Evolutionary conservation across 2,329 filamentous ascomycete species (phyloP).

Genomic region (Saccharata proteae): DNA sequence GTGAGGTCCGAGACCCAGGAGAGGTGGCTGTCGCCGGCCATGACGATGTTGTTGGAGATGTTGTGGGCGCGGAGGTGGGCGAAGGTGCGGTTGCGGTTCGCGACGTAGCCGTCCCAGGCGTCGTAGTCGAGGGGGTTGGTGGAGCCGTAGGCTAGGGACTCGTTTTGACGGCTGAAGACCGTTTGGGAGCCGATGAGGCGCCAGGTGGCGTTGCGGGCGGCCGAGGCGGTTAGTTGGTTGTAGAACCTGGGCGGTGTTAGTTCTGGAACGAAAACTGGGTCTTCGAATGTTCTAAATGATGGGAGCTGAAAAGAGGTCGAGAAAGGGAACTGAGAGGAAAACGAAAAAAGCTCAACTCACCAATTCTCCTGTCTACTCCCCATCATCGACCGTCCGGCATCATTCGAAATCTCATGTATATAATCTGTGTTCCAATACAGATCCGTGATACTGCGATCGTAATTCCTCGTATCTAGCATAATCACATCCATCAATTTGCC

Average conservation of each 20-base stretch:
- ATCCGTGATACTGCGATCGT: conserved; percentile 32
- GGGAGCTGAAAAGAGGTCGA: conserved; percentile 11
- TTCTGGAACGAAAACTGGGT: too few species aligned
- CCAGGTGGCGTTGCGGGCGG: conserved; percentile 48
- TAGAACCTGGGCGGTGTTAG: conserved; percentile 15
- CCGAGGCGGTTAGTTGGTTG: conserved; percentile 39
- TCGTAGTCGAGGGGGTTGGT: conserved; percentile 42
- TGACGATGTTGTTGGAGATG: conserved; percentile 61
- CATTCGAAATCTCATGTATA: conserved; percentile 49
- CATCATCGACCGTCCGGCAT: conserved; percentile 58
- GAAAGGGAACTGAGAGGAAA: conserved; percentile 43
- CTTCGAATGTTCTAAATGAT: too few species aligned
- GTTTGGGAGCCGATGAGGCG: conserved; percentile 60
- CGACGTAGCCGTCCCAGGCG: conserved; percentile 53
- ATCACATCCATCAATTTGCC: conserved; percentile 30
- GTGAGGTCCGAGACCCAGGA: conserved; percentile 42
- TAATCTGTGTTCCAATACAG: conserved; percentile 49
- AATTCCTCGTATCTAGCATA: conserved; percentile 32
- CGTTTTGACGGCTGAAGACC: conserved; percentile 49
- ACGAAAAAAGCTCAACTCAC: conserved; percentile 44
- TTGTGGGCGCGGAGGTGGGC: conserved; percentile 53
- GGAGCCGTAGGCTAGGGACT: conserved; percentile 32
- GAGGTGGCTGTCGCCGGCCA: conserved; percentile 58
- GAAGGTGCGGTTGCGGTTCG: conserved; percentile 61
- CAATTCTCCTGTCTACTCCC: conserved; percentile 61